Percentiles rank a stretch among this genome's conserved stretches.
Conservation (phyloP, 202 grass and related monocot genomes). For the Cymbopogon flexuosus region DNA sequence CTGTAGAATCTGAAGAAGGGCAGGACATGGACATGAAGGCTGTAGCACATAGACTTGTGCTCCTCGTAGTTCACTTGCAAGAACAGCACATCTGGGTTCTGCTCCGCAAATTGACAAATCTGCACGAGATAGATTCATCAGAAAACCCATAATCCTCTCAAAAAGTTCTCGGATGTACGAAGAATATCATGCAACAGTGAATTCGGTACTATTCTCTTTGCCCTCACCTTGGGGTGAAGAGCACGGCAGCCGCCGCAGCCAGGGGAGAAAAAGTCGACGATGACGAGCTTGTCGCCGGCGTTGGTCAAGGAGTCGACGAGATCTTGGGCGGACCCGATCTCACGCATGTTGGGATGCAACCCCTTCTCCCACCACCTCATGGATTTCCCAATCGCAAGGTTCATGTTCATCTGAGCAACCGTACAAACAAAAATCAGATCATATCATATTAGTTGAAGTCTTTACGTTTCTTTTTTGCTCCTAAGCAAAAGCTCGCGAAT, state of each 20-base stretch:
- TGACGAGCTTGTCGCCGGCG: conserved; percentile 69
- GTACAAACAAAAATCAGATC: not conserved
- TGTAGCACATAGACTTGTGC: conserved; percentile 90
- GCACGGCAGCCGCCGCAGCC: conserved; percentile 77
- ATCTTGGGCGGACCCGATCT: conserved; percentile 79
- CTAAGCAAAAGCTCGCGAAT: not conserved
- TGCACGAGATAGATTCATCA: conserved; percentile 24
- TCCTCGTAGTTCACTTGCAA: conserved; percentile 88
- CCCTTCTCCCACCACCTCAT: conserved; percentile 86
- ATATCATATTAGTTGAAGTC: conserved; percentile 17
- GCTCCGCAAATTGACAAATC: conserved; percentile 82
- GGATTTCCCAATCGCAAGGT: conserved; percentile 49
- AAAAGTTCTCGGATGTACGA: not conserved
- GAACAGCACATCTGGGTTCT: conserved; percentile 63
- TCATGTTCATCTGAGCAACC: conserved; percentile 65
- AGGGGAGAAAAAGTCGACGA: conserved; percentile 89
- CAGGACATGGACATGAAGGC: conserved; percentile 82
- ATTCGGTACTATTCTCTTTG: not conserved
- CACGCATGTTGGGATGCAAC: conserved; percentile 75
- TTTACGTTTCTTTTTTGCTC: not conserved
- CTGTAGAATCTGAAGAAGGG: conserved; percentile 93
- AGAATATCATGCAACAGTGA: not conserved
- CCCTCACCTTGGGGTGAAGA: conserved; percentile 78
- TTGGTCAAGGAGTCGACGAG: conserved; percentile 59
- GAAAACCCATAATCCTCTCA: not conserved